Evolutionary conservation across 129 eudicot species (phyloP).

Genomic region (Tagetes erecta): DNA sequence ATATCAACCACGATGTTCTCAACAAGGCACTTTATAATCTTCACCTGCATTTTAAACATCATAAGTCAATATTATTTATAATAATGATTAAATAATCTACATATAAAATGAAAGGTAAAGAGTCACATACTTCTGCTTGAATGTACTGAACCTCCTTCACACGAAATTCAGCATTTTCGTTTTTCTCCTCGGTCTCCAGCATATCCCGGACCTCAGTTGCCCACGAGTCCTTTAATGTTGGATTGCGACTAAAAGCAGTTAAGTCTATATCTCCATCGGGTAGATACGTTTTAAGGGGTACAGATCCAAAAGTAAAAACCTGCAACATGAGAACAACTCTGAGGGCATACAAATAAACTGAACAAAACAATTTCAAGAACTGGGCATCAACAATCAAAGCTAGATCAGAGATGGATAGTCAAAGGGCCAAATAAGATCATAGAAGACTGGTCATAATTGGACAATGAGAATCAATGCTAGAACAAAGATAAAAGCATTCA

Average conservation of each 20-base stretch:
- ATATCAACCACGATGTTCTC: slow-evolving; percentile 98
- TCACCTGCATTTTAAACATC: slow-evolving; percentile 58
- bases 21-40: slow-evolving; percentile 92
- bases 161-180: slow-evolving; percentile 86
- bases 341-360: no score
- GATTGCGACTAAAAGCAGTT: slow-evolving; percentile 69
- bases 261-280: slow-evolving; percentile 98
- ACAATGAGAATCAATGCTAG: no score
- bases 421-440: no score
- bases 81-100: not conserved
- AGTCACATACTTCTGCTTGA: slow-evolving; percentile 82
- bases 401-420: not conserved
- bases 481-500: no score
- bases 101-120: not conserved
- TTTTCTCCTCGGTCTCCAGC: slow-evolving; percentile 82
- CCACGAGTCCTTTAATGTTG: slow-evolving; percentile 79
- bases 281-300: slow-evolving; percentile 93
- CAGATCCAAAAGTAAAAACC: slow-evolving; percentile 97
- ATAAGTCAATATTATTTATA: not conserved
- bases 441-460: no score
- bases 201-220: slow-evolving; percentile 80
- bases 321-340: slow-evolving; percentile 22
- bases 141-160: slow-evolving; percentile 98
- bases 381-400: not conserved
- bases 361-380: not conserved